Conservation (phyloP, 331 rosid genomes). For the Quercus tomentella region DNA sequence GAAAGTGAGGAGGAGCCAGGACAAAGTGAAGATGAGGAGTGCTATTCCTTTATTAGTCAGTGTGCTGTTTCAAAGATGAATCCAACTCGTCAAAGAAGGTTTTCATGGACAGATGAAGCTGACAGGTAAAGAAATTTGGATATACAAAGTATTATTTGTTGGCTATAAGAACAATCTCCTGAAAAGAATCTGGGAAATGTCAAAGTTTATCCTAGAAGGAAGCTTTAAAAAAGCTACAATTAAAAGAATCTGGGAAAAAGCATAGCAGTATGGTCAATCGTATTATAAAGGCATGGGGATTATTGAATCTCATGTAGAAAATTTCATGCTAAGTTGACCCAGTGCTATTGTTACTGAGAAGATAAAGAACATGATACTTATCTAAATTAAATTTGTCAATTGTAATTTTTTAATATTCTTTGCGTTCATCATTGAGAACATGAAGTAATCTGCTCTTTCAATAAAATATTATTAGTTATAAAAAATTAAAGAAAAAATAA, state of each 20-base stretch:
- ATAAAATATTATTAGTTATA: no score
- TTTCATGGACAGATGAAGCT: slow-evolving; percentile 84
- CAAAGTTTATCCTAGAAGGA: no score
- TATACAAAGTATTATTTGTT: slow-evolving; percentile 1
- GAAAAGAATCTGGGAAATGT: not conserved
- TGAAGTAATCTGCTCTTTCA: no score
- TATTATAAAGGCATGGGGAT: not conserved
- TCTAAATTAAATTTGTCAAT: not conserved
- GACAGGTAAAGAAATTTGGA: slow-evolving; percentile 57
- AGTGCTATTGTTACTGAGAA: not conserved
- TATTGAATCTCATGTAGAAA: not conserved
- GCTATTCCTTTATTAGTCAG: slow-evolving; percentile 36
- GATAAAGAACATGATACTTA: not conserved
- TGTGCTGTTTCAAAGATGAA: slow-evolving; percentile 45
- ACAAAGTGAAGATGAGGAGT: slow-evolving; percentile 34
- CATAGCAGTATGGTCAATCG: not conserved
- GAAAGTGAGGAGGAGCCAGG: slow-evolving; percentile 40
- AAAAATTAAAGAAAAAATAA: no score
- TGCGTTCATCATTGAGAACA: no score
- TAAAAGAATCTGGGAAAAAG: not conserved
- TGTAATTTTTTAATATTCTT: no score
- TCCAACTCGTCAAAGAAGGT: slow-evolving; percentile 71
- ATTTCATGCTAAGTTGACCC: not conserved
- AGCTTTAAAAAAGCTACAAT: no score
- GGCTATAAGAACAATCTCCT: not conserved